Evolutionary conservation across 2,329 filamentous ascomycete species (phyloP).

Genomic region (Colletotrichum paranaense): DNA sequence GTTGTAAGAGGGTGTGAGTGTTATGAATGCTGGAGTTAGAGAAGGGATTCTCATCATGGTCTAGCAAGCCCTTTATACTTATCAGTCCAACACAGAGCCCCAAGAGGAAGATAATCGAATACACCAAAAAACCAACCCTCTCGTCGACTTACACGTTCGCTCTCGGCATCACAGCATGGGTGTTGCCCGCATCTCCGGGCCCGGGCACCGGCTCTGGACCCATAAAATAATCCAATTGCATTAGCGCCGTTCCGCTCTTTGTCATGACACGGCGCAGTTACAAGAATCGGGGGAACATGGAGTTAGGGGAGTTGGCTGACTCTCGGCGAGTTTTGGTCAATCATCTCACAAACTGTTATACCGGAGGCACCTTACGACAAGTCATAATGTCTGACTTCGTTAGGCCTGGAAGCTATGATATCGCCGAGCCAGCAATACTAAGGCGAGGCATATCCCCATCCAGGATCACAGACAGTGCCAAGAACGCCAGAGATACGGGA

Average conservation of each 20-base stretch:
- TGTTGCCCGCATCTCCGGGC: neutral
- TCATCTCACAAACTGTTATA: neutral
- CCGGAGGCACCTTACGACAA: neutral
- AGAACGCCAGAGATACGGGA: neutral
- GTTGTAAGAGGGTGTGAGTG: neutral
- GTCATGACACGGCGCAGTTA: neutral
- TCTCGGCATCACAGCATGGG: neutral
- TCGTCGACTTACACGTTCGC: neutral
- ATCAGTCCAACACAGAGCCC: neutral
- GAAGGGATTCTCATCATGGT: neutral
- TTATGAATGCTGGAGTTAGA: neutral
- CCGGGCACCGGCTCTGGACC: neutral
- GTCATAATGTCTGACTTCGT: no score
- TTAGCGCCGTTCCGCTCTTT: neutral
- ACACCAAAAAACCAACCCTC: neutral
- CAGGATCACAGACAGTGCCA: neutral
- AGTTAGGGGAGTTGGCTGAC: slow-evolving; percentile 44
- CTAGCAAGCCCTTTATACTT: neutral
- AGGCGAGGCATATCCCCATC: neutral
- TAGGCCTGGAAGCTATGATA: neutral
- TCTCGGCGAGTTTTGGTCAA: slow-evolving; percentile 14
- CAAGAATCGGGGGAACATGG: neutral
- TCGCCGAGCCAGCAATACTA: no score
- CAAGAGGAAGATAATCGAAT: neutral
- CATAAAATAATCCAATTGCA: slow-evolving; percentile 17